phyloP scores from a whole-genome alignment of 768 basidiomycete species.

The Mycena galopus region DNA sequence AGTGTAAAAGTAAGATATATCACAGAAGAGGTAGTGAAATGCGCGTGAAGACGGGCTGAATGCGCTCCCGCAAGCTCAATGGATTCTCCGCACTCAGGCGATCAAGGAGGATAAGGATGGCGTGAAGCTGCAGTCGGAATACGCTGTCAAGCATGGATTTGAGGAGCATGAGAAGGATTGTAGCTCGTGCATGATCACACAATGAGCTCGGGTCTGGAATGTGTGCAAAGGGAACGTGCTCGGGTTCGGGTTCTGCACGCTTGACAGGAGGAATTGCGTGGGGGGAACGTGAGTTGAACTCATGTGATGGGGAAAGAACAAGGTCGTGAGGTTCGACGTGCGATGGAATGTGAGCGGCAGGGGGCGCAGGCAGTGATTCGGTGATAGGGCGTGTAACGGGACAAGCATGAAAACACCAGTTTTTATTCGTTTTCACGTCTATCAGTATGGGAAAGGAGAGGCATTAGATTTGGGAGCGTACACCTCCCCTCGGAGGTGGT shows the following conservation, averaged over 20 bases:
- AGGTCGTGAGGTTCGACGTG: background rate
- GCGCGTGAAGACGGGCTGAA: background rate
- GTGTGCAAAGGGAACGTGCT: background rate
- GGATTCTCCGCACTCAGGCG: background rate
- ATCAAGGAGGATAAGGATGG: background rate
- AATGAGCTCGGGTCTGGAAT: background rate
- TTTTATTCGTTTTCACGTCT: too few species aligned
- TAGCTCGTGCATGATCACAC: background rate
- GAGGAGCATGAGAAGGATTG: background rate
- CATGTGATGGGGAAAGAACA: background rate
- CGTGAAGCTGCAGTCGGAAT: background rate
- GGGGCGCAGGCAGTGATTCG: background rate
- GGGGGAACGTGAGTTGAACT: background rate
- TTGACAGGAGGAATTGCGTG: background rate
- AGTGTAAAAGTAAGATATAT: background rate
- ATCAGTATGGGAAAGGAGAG: too few species aligned
- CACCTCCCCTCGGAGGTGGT: too few species aligned
- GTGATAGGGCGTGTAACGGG: too few species aligned
- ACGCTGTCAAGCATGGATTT: background rate
- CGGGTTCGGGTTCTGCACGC: background rate
- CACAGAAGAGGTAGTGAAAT: background rate
- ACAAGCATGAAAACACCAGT: too few species aligned
- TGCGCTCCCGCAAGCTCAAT: background rate
- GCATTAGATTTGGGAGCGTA: too few species aligned
- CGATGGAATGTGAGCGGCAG: background rate